Conservation (phyloP, 371 early-diverging fungal species). For the Actinomortierella wolfii region DNA sequence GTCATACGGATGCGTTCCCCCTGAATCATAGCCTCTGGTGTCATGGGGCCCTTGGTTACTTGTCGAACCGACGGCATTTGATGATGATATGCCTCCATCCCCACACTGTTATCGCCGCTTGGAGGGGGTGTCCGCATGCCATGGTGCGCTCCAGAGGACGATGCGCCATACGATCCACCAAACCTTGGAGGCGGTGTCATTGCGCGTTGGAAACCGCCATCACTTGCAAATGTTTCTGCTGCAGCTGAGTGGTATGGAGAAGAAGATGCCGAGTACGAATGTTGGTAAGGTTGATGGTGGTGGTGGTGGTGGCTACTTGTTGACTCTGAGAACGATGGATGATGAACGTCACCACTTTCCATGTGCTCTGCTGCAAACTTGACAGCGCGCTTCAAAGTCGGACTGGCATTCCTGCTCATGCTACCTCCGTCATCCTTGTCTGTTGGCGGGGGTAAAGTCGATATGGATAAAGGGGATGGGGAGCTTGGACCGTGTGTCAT, state of each 20-base stretch:
- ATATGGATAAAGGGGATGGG: slow-evolving; percentile 38
- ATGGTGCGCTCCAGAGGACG: slow-evolving; percentile 8
- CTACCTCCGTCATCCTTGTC: slow-evolving; percentile 3
- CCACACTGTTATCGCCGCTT: slow-evolving; percentile 27
- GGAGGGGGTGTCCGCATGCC: slow-evolving; percentile 44
- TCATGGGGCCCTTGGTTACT: no score
- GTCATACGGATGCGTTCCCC: no score
- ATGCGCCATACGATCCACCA: slow-evolving; percentile 1
- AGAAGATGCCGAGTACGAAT: not conserved
- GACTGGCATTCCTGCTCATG: slow-evolving; percentile 37
- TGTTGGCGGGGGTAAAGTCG: slow-evolving; percentile 18
- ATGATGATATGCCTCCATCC: not conserved
- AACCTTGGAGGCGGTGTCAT: not conserved
- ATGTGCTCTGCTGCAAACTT: slow-evolving; percentile 26
- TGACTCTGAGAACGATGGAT: no score
- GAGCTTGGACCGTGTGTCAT: slow-evolving; percentile 30
- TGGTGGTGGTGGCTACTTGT: no score
- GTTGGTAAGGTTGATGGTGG: not conserved
- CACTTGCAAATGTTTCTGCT: not conserved
- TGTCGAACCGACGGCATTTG: no score
- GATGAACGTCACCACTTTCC: no score
- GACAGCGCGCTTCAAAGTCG: slow-evolving; percentile 35
- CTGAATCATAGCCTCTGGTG: no score
- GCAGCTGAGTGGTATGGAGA: not conserved
- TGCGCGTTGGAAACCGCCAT: not conserved